Conservation (phyloP, 768 basidiomycete genomes). For the Boletus coccyginus region DNA sequence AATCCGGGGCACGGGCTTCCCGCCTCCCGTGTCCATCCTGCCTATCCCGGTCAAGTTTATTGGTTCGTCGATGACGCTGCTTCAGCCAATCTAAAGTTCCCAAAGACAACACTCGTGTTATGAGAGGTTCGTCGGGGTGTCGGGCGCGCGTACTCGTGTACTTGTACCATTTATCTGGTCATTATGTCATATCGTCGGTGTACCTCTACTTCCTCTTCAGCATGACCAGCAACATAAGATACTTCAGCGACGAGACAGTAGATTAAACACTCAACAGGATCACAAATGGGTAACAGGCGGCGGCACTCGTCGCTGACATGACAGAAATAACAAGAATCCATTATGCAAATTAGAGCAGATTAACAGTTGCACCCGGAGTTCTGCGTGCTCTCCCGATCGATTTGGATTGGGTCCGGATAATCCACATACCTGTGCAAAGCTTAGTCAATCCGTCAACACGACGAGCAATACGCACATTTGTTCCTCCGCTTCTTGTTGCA, state of each 20-base stretch:
- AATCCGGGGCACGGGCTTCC: slow-evolving; percentile 76
- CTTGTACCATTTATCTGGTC: slow-evolving; percentile 21
- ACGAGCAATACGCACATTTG: slow-evolving; percentile 66
- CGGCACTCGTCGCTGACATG: slow-evolving; percentile 23
- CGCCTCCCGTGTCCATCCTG: slow-evolving; percentile 76
- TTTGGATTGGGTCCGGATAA: slow-evolving; percentile 97
- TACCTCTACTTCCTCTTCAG: slow-evolving; percentile 9
- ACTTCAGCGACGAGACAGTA: slow-evolving; percentile 21
- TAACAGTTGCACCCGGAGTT: slow-evolving; percentile 91
- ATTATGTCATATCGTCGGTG: slow-evolving; percentile 14
- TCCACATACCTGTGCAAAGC: slow-evolving; percentile 79
- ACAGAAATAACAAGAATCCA: slow-evolving; percentile 26
- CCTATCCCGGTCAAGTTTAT: slow-evolving; percentile 77
- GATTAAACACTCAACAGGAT: slow-evolving; percentile 34
- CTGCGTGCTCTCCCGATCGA: slow-evolving; percentile 90
- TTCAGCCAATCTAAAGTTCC: slow-evolving; percentile 56
- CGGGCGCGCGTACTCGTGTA: slow-evolving; percentile 20
- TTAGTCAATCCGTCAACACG: slow-evolving; percentile 11
- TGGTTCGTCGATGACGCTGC: slow-evolving; percentile 96
- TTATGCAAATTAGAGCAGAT: slow-evolving; percentile 22
- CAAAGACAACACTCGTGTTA: slow-evolving; percentile 55
- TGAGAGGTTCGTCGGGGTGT: slow-evolving; percentile 27
- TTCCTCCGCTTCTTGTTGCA: slow-evolving; percentile 96
- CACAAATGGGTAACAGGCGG: slow-evolving; percentile 34
- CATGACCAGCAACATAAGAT: slow-evolving; percentile 26